A percentile compares a stretch with the other conserved stretches of the same genome.
phyloP scores from a whole-genome alignment of 257 asterid species.

The Paraleonurus japonicus region DNA sequence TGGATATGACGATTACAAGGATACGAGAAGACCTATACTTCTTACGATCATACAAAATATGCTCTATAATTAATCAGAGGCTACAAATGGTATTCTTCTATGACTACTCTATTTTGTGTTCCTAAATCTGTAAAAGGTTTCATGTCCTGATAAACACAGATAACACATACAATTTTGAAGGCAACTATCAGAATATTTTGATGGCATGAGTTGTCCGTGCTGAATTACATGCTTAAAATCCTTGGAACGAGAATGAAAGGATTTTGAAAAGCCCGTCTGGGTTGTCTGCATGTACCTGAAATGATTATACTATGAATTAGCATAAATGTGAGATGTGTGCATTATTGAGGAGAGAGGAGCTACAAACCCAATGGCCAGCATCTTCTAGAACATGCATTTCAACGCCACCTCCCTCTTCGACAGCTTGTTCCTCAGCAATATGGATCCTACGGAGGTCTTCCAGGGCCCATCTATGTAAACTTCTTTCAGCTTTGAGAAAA shows the following conservation, averaged over 20 bases:
- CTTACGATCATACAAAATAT: slow-evolving; percentile 2
- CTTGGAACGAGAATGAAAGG: slow-evolving; percentile 91
- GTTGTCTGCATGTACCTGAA: slow-evolving; percentile 97
- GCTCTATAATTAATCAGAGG: slow-evolving; percentile 1
- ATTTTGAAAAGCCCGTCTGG: slow-evolving; percentile 93
- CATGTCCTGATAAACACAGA: slow-evolving; percentile 1
- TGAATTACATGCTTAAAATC: slow-evolving; percentile 45
- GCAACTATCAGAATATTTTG: slow-evolving; percentile 16
- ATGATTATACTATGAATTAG: neutral
- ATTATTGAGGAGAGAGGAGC: slow-evolving; percentile 7
- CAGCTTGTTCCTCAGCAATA: slow-evolving; percentile 92
- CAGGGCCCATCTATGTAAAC: slow-evolving; percentile 94
- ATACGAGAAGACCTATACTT: neutral
- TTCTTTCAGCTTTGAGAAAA: slow-evolving; percentile 94
- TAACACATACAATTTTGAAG: neutral
- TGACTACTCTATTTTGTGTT: neutral
- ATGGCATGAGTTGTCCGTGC: neutral
- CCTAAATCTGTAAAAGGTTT: slow-evolving; percentile 4
- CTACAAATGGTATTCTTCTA: neutral
- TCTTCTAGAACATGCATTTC: slow-evolving; percentile 99
- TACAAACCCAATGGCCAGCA: slow-evolving; percentile 95
- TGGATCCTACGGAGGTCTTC: slow-evolving; percentile 93
- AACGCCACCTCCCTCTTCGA: slow-evolving; percentile 92
- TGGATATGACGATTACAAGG: neutral
- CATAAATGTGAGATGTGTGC: neutral